Base-by-base conservation (phyloP, 176 grass and related monocot species). In the Avena sativa region DNA sequence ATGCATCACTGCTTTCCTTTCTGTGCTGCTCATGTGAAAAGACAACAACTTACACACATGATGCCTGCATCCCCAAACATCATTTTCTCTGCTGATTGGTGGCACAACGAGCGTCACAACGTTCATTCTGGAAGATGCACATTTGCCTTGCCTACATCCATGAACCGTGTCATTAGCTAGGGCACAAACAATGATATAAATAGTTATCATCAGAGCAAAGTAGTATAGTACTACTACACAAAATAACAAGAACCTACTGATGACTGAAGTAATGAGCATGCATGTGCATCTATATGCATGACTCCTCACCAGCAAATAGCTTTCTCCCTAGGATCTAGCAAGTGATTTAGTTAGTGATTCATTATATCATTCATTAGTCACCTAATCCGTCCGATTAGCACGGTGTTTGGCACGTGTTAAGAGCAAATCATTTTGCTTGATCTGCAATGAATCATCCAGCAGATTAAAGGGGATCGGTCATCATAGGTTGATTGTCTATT, bases 291-390 rank as follows among this genome's bases (percentile, higher is more conserved):
- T 61, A 58, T 2, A 14, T 57, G 81, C 25, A 16, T 19, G 73
- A 85, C 72, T 47, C 28, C 26, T 85, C 74, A 86, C 48, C 34
- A 86, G 61, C 74, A 67, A 46, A 67, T 67, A 81, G 61, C 44
- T 81, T 72, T 5, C 38, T 40, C 38, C 40, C 40, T 43, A 43
- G 49, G 26, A 43, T 49, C 48, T 60, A 52, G 61, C 59, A 30
- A 76, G 23, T 76, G 73, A 10, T 53, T 30, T 32, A 50, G 73
- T 76, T 53, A 30, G 73, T 30, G 49, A 13, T 6, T 43, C 40
- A 43, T 43, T 43, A 7, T 43, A 5, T 43, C 40, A 43, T 43
- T 43, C 40, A 43, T 84, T 84, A 63, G 57, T 46, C 9, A 50
- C 25, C 43, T 38, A 85, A 85, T 76, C 44, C 0, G 8, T 74